Percentiles rank a stretch among this genome's conserved stretches.
Conservation (phyloP, 2,329 filamentous ascomycete genomes). For the Claviceps sp. region DNA sequence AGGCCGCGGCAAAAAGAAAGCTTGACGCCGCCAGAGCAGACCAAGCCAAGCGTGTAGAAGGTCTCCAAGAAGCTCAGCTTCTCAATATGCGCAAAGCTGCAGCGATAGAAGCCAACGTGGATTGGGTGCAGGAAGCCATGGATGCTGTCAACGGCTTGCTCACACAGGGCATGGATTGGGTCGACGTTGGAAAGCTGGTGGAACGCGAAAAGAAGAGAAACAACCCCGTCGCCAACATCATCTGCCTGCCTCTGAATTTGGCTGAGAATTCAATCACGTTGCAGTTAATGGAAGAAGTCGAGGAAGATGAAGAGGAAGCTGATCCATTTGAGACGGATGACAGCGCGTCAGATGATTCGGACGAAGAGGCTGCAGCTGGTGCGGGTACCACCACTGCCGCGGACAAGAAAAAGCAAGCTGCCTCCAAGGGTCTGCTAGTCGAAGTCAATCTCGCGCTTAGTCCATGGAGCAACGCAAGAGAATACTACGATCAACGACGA, state of each 20-base stretch:
- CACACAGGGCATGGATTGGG: constrained; percentile 93
- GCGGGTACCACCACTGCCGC: constrained; percentile 8
- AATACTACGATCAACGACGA: constrained; percentile 86
- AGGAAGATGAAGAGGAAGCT: constrained; percentile 46
- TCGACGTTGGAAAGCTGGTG: constrained; percentile 76
- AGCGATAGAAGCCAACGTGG: constrained; percentile 80
- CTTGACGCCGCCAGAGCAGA: constrained; percentile 74
- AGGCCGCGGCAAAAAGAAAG: constrained; percentile 69
- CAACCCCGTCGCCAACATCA: constrained; percentile 77
- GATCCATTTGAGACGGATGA: constrained; percentile 55
- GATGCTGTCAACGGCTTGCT: constrained; percentile 88
- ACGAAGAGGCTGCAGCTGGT: constrained; percentile 12
- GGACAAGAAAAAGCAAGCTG: constrained; percentile 25
- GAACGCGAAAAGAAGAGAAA: constrained; percentile 69
- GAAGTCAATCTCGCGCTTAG: constrained; percentile 76
- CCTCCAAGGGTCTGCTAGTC: constrained; percentile 49
- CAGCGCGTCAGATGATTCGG: constrained; percentile 30
- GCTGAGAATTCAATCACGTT: constrained; percentile 83
- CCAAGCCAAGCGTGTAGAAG: constrained; percentile 73
- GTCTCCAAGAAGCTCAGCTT: constrained; percentile 66
- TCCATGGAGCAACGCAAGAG: constrained; percentile 78
- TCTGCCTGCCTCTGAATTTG: constrained; percentile 76
- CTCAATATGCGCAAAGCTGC: constrained; percentile 78
- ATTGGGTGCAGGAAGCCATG: constrained; percentile 83
- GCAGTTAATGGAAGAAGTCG: constrained; percentile 56